Evolutionary conservation across 129 eudicot species (phyloP).

Genomic region (Erigeron canadensis): DNA sequence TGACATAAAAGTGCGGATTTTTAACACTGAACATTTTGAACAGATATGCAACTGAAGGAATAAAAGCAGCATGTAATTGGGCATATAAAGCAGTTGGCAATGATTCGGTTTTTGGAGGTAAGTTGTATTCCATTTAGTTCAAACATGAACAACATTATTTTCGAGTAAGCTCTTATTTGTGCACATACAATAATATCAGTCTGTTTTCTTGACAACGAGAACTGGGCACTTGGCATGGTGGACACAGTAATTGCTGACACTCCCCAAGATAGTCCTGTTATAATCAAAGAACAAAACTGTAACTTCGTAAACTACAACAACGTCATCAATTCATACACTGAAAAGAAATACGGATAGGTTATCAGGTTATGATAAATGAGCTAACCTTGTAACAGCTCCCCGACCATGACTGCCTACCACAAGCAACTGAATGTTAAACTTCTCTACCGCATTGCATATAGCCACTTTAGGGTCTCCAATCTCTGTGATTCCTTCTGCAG

Average conservation of each 20-base stretch:
- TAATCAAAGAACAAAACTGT: neutral
- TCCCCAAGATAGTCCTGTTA: slow-evolving; percentile 36
- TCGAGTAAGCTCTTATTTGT: slow-evolving; percentile 17
- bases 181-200: slow-evolving; percentile 11
- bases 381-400: slow-evolving; percentile 40
- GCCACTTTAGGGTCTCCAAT: slow-evolving; percentile 41
- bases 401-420: slow-evolving; percentile 40
- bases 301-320: neutral
- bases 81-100: slow-evolving; percentile 77
- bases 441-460: slow-evolving; percentile 39
- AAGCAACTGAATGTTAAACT: slow-evolving; percentile 33
- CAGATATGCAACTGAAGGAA: slow-evolving; percentile 94
- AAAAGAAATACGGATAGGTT: too few species aligned
- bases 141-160: neutral
- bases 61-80: slow-evolving; percentile 86
- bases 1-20: neutral
- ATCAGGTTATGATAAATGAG: neutral
- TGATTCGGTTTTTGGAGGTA: slow-evolving; percentile 71
- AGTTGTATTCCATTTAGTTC: slow-evolving; percentile 3
- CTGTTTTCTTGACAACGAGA: slow-evolving; percentile 42
- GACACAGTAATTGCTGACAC: slow-evolving; percentile 45
- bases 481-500: slow-evolving; percentile 36
- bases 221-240: slow-evolving; percentile 48
- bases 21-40: slow-evolving; percentile 16
- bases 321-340: neutral